Evolutionary conservation across 768 basidiomycete species (phyloP), one percentile per base, ranked within the genome.

Genomic region (Bullera alba): DNA sequence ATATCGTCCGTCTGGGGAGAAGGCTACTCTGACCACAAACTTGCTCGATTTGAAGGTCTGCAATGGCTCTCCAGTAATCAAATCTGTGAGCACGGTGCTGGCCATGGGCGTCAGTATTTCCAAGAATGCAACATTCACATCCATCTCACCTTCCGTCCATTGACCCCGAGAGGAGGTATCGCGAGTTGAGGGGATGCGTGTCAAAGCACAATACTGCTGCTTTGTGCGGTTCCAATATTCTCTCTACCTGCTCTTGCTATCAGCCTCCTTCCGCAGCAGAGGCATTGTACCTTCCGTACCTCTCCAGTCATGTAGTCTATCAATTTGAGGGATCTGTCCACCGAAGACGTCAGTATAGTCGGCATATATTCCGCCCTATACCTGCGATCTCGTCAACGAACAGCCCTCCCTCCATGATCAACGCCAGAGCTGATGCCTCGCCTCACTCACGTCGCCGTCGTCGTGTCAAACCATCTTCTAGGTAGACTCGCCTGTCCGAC

Each of bases 61-160:
- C 12, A 70, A 42, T 1, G 62, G 36, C 34, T 54, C 22, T 16
- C 38, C 37, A 10, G 70, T 68, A 50, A 72, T 65, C 17, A 72
- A 50, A 42, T 72, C 70, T 12, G 64, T 69, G 4, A 72, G 51
- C 10, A 65, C 46, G 25, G 70, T 62, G 16, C 28, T 7, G n/a
- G 44, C 8, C 25, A 38, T 54, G 35, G 44, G 52, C 46, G 43
- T 4, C 29, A 27, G 15, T 15, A 4, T 25, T 4, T 2, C 22
- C 21, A n/a, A 12, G 15, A 21, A 39, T 17, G 38, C 7, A 14
- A 17, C 42, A 5, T 32, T 5, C 5, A 5, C 23, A 26, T 35
- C 22, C 4, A 2, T 60, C 70, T 53, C 48, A 74, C 73, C 66
- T 68, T 45, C 60, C 68, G 46, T 60, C 70, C 72, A 58, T 73